These are phyloP conservation scores for Phytophthora quininea DNA, from an alignment of 352 stramenopile species.

Conservation along the genomic window DNA sequence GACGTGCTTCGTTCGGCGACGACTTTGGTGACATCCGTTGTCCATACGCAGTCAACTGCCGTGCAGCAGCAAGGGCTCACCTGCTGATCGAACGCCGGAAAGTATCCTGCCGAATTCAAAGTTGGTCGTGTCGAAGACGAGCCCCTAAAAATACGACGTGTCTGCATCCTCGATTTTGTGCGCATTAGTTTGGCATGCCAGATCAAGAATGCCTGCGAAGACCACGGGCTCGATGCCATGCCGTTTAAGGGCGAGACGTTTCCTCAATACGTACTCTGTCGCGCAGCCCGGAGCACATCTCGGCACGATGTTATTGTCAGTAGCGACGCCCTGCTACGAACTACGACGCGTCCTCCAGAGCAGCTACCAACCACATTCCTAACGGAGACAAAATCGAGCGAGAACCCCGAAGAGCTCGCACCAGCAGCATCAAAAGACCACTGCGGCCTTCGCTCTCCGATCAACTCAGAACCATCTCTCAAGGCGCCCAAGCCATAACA, in stretches of 20 bases:
- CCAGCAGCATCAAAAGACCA: constrained; percentile 1
- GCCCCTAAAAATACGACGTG: constrained; percentile 4
- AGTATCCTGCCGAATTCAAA: constrained; percentile 23
- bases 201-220: constrained; percentile 26
- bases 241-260: constrained; percentile 77
- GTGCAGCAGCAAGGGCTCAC: neutral
- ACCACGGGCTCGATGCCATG: constrained; percentile 4
- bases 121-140: constrained; percentile 16
- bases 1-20: neutral
- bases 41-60: neutral
- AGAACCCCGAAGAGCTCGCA: constrained; percentile 10
- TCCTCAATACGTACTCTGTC: constrained; percentile 59
- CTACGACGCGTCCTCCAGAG: neutral
- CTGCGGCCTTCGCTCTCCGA: constrained; percentile 59
- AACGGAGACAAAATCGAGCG: constrained; percentile 6
- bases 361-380: constrained; percentile 10
- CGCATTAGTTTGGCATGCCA: too few relatives aligned
- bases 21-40: neutral
- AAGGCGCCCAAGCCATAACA: constrained; percentile 56
- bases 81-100: neutral
- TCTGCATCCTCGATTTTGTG: neutral
- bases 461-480: constrained; percentile 67
- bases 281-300: constrained; percentile 16
- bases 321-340: neutral
- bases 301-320: constrained; percentile 3